Conservation (phyloP, 2,329 filamentous ascomycete species). For the Colletotrichum somersetense region DNA sequence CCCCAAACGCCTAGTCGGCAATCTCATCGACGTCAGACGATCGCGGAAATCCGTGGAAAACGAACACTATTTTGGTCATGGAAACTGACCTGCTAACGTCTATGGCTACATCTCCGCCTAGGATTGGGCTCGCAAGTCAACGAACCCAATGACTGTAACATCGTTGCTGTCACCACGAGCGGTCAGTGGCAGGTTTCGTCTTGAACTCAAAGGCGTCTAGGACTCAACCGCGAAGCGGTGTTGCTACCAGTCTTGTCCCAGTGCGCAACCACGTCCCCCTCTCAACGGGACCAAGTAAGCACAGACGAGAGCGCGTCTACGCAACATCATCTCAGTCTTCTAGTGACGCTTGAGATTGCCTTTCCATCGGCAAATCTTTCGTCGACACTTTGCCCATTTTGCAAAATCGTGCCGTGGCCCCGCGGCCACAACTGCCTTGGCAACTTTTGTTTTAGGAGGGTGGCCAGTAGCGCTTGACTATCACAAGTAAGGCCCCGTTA, state of each 20-base stretch:
- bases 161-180: neutral
- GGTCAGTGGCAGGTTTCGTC: neutral
- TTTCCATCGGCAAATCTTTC: constrained; percentile 1
- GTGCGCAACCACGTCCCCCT: neutral
- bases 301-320: neutral
- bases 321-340: neutral
- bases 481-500: constrained; percentile 2
- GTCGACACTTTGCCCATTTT: neutral
- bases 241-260: neutral
- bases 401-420: constrained; percentile 4
- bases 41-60: no score
- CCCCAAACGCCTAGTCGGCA: no score
- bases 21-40: no score
- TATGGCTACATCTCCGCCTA: no score
- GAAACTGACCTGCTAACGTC: no score
- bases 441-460: neutral
- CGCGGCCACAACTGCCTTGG: neutral
- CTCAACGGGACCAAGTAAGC: neutral
- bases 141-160: neutral
- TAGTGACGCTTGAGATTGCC: neutral
- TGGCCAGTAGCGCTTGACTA: constrained; percentile 16
- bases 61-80: no score
- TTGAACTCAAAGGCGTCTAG: neutral
- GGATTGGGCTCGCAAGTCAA: neutral
- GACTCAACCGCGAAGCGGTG: neutral